These are phyloP conservation scores for Endothia cerciana DNA, from an alignment of 2,329 filamentous ascomycete species.

Conservation along the genomic window DNA sequence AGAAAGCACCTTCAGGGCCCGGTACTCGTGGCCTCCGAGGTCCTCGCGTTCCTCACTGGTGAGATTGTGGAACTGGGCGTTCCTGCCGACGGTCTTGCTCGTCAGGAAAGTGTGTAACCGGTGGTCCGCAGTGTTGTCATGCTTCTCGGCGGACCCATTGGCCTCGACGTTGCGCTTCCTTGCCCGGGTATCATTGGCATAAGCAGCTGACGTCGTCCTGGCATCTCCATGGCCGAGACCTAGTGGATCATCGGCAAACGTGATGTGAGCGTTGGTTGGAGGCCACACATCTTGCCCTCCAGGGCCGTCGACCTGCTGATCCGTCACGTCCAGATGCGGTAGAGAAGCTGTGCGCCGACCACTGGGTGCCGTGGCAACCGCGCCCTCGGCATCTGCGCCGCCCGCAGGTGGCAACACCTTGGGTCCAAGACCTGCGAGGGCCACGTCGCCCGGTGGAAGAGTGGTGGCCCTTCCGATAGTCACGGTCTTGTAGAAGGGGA, in stretches of 20 bases:
- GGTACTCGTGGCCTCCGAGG: slow-evolving; percentile 58
- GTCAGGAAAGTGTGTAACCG: slow-evolving; percentile 37
- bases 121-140: slow-evolving; percentile 28
- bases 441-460: not conserved
- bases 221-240: slow-evolving; percentile 8
- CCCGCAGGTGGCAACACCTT: not conserved
- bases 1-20: slow-evolving; percentile 52
- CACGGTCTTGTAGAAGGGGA: slow-evolving; percentile 9
- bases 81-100: slow-evolving; percentile 43
- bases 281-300: not conserved
- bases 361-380: not conserved
- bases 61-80: slow-evolving; percentile 54
- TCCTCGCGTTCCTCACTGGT: slow-evolving; percentile 51
- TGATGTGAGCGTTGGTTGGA: slow-evolving; percentile 13
- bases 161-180: slow-evolving; percentile 9
- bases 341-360: slow-evolving; percentile 15
- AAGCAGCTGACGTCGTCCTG: slow-evolving; percentile 5
- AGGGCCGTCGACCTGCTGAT: not conserved
- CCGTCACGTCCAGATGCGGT: slow-evolving; percentile 8
- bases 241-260: slow-evolving; percentile 13
- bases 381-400: not conserved
- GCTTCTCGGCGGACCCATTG: slow-evolving; percentile 7
- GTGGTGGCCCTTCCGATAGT: slow-evolving; percentile 23
- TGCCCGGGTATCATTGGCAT: not conserved
- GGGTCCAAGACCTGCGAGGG: slow-evolving; percentile 13